phyloP scores from a whole-genome alignment of 495 filamentous ascomycete genomes.

The Penicillium canariense region DNA sequence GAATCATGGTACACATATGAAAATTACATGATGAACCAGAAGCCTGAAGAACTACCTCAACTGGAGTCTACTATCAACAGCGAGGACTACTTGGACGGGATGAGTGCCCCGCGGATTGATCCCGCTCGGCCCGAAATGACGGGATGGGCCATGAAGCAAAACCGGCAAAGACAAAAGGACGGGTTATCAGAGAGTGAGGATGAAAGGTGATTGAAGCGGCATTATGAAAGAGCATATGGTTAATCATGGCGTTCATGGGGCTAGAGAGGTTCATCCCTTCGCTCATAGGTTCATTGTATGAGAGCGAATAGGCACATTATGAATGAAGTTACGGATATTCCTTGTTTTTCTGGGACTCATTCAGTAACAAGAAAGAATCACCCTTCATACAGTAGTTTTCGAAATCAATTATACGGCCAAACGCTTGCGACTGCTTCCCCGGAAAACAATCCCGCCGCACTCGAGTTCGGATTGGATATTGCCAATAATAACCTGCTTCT shows the following conservation, averaged over 20 bases:
- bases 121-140: slow-evolving; percentile 48
- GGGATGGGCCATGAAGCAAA: slow-evolving; percentile 52
- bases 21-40: slow-evolving; percentile 56
- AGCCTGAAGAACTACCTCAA: slow-evolving; percentile 45
- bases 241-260: not conserved
- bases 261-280: not conserved
- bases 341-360: not conserved
- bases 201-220: slow-evolving; percentile 17
- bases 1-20: slow-evolving; percentile 63
- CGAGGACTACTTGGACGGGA: slow-evolving; percentile 60
- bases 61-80: slow-evolving; percentile 54
- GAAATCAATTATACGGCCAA: no score
- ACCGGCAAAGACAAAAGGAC: slow-evolving; percentile 37
- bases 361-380: not conserved
- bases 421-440: no score
- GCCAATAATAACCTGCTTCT: no score
- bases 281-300: not conserved
- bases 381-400: no score
- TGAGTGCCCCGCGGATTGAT: slow-evolving; percentile 62
- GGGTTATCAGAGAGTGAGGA: slow-evolving; percentile 22
- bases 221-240: not conserved
- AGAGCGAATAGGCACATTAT: not conserved
- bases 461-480: no score
- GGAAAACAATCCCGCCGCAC: no score
- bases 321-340: not conserved